Evolutionary conservation across 768 basidiomycete species (phyloP).

Genomic region (Udeniomyces megalosporus): DNA sequence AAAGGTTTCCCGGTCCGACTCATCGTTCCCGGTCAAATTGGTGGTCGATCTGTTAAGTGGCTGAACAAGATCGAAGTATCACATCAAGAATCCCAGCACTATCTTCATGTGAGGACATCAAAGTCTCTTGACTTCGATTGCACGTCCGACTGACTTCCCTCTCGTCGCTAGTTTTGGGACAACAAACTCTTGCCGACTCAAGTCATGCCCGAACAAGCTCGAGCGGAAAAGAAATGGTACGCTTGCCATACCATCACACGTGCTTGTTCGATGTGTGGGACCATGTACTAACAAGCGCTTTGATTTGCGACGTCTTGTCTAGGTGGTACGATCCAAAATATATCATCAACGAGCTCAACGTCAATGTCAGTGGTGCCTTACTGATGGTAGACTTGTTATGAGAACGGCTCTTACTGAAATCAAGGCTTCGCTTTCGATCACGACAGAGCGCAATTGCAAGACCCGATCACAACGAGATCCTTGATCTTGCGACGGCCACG

Average conservation of each 20-base stretch:
- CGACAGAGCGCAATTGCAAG: slow-evolving; percentile 38
- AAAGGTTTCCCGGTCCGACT: slow-evolving; percentile 42
- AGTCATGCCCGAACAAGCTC: slow-evolving; percentile 39
- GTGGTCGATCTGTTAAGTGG: slow-evolving; percentile 51
- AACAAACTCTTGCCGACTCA: slow-evolving; percentile 48
- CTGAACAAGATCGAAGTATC: slow-evolving; percentile 41
- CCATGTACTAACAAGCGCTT: too few species aligned
- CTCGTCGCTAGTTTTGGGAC: slow-evolving; percentile 29
- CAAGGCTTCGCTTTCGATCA: too few species aligned
- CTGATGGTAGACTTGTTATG: too few species aligned
- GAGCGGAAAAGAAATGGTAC: slow-evolving; percentile 41
- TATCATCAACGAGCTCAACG: slow-evolving; percentile 42
- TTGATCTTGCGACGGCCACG: slow-evolving; percentile 2
- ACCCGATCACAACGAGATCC: slow-evolving; percentile 41
- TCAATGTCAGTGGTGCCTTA: slow-evolving; percentile 34
- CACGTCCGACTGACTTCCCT: neutral
- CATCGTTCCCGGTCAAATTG: slow-evolving; percentile 48
- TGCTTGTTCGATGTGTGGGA: neutral
- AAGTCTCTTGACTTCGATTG: neutral
- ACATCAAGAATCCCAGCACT: slow-evolving; percentile 39
- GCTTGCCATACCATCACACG: slow-evolving; percentile 22
- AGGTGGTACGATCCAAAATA: slow-evolving; percentile 21
- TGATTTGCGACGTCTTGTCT: neutral
- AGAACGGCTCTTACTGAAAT: too few species aligned
- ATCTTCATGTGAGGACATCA: slow-evolving; percentile 29